Evolutionary conservation across 2,329 filamentous ascomycete genomes (phyloP), one percentile per base, ranked within the genome.

Genomic region (Colletotrichum nymphaeae): DNA sequence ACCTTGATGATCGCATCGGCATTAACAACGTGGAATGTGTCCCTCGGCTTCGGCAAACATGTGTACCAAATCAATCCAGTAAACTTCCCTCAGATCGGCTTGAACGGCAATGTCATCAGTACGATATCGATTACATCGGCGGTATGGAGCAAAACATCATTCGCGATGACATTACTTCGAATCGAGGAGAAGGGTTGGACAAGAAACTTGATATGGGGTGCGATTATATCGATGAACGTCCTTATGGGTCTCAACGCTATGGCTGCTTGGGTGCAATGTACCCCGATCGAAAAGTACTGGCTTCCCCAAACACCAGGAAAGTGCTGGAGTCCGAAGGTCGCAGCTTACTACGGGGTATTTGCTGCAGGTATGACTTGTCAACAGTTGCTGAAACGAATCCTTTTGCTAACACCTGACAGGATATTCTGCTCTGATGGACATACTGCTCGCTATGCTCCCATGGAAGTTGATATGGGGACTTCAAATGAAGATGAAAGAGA

Each of bases 61-160:
- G 63, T 76, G n/a, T 73, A 57, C 26, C 16, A 64, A 26, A 69
- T 76, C 1, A 53, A 68, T 42, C 58, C 65, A 5, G 63, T 53
- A n/a, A 73, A 74, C 19, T 58, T 76, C 52, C 56, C 72, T 11
- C 8, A 24, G 24, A 59, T 72, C 5, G 58, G 68, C n/a, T 69
- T 78, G 35, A 70, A 76, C 24, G 78, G 78, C 32, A 79, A 80
- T 32, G 67, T 81, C 4, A 76, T 77, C 4, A 80, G 78, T 3
- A 67, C 76, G 5, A 80, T 81, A 56, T 81, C 80, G 9, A 79
- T 83, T n/a, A 74, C 80, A 19, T 79, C 82, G 1, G 83, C 82
- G 5, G 77, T 81, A 1, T 78, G 77, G 67, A 83, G 81, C 73
- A 84, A 84, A 70, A 81, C 82, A 0, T 83, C 83, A 0, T 83